Evolutionary conservation across 2,329 filamentous ascomycete species (phyloP).

Genomic region (Stachybotrys chartarum): DNA sequence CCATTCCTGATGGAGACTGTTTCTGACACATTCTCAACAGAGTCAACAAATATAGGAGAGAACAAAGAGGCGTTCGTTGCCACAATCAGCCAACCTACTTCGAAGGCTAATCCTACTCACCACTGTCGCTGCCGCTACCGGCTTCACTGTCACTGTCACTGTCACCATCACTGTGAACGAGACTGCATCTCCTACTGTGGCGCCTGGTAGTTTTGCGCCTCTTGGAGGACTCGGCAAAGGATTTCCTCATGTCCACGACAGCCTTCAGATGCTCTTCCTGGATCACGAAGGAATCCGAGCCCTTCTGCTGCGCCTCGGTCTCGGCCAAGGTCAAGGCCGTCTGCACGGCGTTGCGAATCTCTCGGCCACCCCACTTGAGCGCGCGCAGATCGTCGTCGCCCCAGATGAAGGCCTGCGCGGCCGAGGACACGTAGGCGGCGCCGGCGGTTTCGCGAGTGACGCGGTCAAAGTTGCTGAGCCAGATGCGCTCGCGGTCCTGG

Average conservation of each 20-base stretch:
- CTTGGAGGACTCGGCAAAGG: conserved; percentile 23
- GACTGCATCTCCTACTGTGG: background rate
- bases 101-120: background rate
- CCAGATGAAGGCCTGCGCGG: conserved; percentile 32
- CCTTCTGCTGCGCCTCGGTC: conserved; percentile 29
- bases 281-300: conserved; percentile 19
- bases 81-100: background rate
- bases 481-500: conserved; percentile 36
- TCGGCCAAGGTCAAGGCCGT: conserved; percentile 37
- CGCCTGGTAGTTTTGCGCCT: conserved; percentile 1
- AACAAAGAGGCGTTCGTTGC: background rate
- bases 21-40: background rate
- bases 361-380: conserved; percentile 34
- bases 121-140: background rate
- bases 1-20: too few relatives aligned
- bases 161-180: background rate
- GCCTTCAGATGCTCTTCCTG: conserved; percentile 23
- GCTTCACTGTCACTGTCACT: background rate
- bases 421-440: conserved; percentile 26
- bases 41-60: background rate
- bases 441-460: conserved; percentile 31
- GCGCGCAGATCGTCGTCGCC: conserved; percentile 24
- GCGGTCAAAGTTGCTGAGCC: conserved; percentile 38
- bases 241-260: conserved; percentile 26
- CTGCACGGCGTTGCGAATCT: conserved; percentile 37